Evolutionary conservation across 345 rosid species (phyloP).

Genomic region (Camelina laxa): DNA sequence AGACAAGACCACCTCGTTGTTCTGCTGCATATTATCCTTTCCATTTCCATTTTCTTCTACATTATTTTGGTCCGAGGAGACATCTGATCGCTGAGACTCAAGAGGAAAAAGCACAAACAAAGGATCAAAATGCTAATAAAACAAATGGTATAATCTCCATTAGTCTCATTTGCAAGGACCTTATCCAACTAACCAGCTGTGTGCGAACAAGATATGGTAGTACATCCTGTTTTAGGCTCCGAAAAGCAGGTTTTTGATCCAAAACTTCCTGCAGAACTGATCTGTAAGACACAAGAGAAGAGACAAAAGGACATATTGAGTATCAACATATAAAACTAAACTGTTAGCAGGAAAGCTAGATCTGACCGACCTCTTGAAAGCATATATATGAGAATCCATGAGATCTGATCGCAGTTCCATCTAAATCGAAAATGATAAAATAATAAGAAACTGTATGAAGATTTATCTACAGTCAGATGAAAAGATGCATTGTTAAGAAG

Average conservation of each 20-base stretch:
- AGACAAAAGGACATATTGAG: slow-evolving; percentile 28
- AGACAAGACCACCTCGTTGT: slow-evolving; percentile 57
- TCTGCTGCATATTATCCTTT: slow-evolving; percentile 61
- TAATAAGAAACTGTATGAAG: slow-evolving; percentile 1
- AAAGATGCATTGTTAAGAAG: background rate
- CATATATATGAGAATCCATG: slow-evolving; percentile 96
- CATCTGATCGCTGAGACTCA: slow-evolving; percentile 66
- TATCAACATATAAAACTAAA: background rate
- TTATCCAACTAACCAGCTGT: slow-evolving; percentile 80
- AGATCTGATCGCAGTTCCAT: slow-evolving; percentile 95
- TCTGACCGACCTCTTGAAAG: slow-evolving; percentile 81
- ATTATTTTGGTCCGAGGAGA: slow-evolving; percentile 50
- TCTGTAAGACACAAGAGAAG: slow-evolving; percentile 48
- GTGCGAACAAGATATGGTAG: slow-evolving; percentile 91
- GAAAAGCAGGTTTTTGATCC: slow-evolving; percentile 69
- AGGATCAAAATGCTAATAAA: slow-evolving; percentile 19
- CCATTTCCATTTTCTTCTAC: slow-evolving; percentile 81
- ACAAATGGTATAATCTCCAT: background rate
- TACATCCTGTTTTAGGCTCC: slow-evolving; percentile 81
- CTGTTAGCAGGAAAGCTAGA: slow-evolving; percentile 24
- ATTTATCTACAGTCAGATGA: slow-evolving; percentile 13
- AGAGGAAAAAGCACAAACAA: slow-evolving; percentile 26
- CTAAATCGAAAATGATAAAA: slow-evolving; percentile 51
- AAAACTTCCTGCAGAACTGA: slow-evolving; percentile 78
- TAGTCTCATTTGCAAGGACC: slow-evolving; percentile 30